Evolutionary conservation across 108 stramenopile species (phyloP), one percentile per base, ranked within the genome.

Genomic region (Nitzschia sp.): DNA sequence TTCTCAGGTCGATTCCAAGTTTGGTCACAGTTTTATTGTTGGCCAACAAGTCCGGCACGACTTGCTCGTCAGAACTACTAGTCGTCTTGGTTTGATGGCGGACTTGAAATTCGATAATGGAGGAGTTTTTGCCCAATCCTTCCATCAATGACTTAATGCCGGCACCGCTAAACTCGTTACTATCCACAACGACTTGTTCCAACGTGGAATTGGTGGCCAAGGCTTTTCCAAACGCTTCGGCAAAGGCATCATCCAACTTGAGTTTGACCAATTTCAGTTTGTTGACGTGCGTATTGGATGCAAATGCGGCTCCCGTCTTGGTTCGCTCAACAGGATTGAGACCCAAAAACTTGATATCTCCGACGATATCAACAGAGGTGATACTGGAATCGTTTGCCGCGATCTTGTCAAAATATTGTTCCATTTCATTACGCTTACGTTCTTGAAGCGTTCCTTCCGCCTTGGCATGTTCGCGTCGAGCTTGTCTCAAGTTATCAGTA

Each of bases 361-460:
- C 81, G 17, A 76, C 76, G 42, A 82, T 38, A 29, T 82, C 73
- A 18, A 82, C 81, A 23, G 67, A 63, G 6, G 67, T 73, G 26
- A 74, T 70, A 17, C 46, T 45, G 1, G 62, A 19, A 36, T 82
- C 76, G 33, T 77, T 74, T n/a, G 58, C 65, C 19, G 81, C 81
- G 70, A 82, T 74, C 1, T 54, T 74, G 42, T 82, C 76, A 59
- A 82, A 77, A 30, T 62, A 77, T 24, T 66, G 64, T 61, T 82
- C 76, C 81, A 82, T 82, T 46, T 77, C 71, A 54, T 82, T 82
- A 15, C 81, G 45, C 53, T 73, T 74, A 3, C 81, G 72, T 19
- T 71, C 68, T 59, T 68, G 61, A 19, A 68, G 53, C 1, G 72
- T 74, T 0, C 81, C 81, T 9, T 68, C 66, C 32, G 74, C 59